These are phyloP conservation scores for Berkeleyomyces rouxiae DNA, from an alignment of 2,329 filamentous ascomycete species.

Conservation along the genomic window DNA sequence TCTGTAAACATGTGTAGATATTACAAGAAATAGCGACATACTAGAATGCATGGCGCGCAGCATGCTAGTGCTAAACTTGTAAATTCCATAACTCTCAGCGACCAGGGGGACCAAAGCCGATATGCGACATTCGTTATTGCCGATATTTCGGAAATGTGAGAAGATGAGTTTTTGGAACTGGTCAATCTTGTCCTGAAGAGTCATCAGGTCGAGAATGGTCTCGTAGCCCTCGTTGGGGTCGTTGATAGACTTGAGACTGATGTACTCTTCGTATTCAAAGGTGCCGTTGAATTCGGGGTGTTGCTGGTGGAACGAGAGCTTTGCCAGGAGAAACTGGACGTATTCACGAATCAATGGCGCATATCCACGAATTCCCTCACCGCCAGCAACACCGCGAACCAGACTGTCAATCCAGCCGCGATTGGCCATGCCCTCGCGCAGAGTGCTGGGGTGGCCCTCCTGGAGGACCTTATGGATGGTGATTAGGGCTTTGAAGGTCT, in stretches of 20 bases:
- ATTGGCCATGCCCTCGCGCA: conserved; percentile 80
- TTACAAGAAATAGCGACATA: conserved; percentile 27
- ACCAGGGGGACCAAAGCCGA: conserved; percentile 85
- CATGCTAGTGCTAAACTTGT: conserved; percentile 99
- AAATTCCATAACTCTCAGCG: conserved; percentile 96
- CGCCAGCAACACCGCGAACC: conserved; percentile 59
- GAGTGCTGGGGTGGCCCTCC: conserved; percentile 76
- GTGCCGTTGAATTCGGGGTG: conserved; percentile 97
- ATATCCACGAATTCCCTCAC: conserved; percentile 75
- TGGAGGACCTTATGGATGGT: conserved; percentile 95
- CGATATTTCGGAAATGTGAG: conserved; percentile 79
- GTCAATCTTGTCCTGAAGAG: conserved; percentile 93
- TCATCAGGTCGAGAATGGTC: conserved; percentile 93
- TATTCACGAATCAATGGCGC: conserved; percentile 90
- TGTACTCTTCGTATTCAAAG: conserved; percentile 98
- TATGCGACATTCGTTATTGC: conserved; percentile 93
- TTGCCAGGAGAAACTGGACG: conserved; percentile 84
- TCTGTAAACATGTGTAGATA: background rate
- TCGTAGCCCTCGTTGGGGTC: conserved; percentile 97
- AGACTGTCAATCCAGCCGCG: conserved; percentile 84
- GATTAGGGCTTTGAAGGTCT: conserved; percentile 97
- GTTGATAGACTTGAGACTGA: conserved; percentile 93
- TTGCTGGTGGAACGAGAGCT: conserved; percentile 89
- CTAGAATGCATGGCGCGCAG: conserved; percentile 91
- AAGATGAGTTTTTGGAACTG: conserved; percentile 97